Conservation (phyloP, 169 alveolate genomes). For the Plasmodium sp. region DNA sequence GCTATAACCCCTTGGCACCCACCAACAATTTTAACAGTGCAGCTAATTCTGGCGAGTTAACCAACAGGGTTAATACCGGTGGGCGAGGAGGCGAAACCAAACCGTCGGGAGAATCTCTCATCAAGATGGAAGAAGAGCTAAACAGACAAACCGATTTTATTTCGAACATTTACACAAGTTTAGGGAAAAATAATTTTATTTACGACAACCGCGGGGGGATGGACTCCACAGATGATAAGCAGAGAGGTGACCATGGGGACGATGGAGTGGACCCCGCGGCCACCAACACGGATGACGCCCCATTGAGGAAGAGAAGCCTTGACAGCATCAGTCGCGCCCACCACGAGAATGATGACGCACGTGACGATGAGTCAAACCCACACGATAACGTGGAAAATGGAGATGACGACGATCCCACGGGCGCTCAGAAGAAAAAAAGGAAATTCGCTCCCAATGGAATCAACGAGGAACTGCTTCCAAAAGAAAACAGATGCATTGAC, state of each 20-base stretch:
- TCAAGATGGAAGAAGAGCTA: conserved; percentile 46
- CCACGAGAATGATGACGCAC: background rate
- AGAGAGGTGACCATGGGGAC: background rate
- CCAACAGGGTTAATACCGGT: background rate
- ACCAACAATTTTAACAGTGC: background rate
- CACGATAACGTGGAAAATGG: background rate
- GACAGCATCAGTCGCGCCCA: background rate
- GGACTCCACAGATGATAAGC: background rate
- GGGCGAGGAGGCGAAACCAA: background rate
- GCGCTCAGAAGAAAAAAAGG: conserved; percentile 2
- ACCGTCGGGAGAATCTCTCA: background rate
- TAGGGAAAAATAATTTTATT: conserved; percentile 33
- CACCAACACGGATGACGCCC: background rate
- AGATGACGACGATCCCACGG: background rate
- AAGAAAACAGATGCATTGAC: conserved; percentile 17
- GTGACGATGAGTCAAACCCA: conserved; percentile 5
- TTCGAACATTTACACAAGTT: conserved; percentile 18
- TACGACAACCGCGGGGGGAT: background rate
- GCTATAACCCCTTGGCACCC: background rate
- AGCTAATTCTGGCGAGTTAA: background rate
- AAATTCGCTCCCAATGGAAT: background rate
- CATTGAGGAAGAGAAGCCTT: background rate
- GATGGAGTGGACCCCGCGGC: background rate
- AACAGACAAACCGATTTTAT: conserved; percentile 33
- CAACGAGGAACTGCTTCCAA: background rate